Evolutionary conservation across 257 asterid species (phyloP), one percentile per base, ranked within the genome.

Genomic region (Galeopsis tetrahit): DNA sequence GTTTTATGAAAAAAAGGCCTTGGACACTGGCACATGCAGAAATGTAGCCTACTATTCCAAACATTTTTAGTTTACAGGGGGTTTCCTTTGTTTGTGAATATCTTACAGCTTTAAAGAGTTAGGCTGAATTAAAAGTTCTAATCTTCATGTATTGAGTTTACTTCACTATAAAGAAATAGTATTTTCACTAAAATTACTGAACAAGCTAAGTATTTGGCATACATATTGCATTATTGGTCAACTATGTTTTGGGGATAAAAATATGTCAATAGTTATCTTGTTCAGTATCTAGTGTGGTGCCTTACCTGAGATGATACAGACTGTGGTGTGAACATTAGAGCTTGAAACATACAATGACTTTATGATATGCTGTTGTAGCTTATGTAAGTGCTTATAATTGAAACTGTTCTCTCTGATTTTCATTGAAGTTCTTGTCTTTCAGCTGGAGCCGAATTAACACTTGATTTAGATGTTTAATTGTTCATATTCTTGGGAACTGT

Each of bases 201-300:
- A 46, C 21, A 48, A 4, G 21, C 28, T 48, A 48, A 4, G 8
- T 13, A 48, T 13, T 46, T 46, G 6, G 4, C 53, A 13, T 48
- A n/a, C 7, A n/a, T 13, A n/a, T 48, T 48, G 55, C 21, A 48
- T 48, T 48, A 48, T 72, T 61, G 72, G 43, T 68, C 68, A 62
- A 31, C 39, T 35, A 35, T 32, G 0, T 14, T 51, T 34, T 32
- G 38, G 60, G 62, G 35, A 17, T 57, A 46, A 57, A 60, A 46
- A 36, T 43, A 13, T 15, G 5, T 43, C 9, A 10, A 48, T 13
- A 13, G 8, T 48, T 48, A 34, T 28, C 35, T 17, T 65, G 36
- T 60, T 68, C 32, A 62, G 21, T 38, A 57, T 66, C 10, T 21
- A 49, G 63, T 34, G 46, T 36, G 51, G 67, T 63, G 55, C 51